Base-by-base conservation (phyloP, 352 stramenopile genomes). In the Phytophthora hibernalis region DNA sequence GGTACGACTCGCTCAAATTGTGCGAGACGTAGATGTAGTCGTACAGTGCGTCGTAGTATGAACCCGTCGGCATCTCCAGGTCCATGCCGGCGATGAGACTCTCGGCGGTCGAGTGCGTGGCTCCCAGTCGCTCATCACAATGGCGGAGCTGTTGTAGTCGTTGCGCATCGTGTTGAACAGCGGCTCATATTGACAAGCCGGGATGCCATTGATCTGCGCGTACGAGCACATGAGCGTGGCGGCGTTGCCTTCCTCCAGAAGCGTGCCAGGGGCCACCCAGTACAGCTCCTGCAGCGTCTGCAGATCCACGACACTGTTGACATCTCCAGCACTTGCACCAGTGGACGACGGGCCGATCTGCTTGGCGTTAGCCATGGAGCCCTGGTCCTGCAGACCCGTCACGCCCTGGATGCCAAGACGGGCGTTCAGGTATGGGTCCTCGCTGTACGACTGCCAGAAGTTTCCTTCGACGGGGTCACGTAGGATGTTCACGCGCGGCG, bases 161-260 rank as follows among this genome's bases (percentile, higher is more conserved):
- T 69, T 44, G 42, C 68, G 68, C 56, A 76, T 52, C 21, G 68
- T 72, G 57, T 76, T 47, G 68, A 69, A 76, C 5, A 76, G 68
- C 44, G 53, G 51, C 42, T 76, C 56, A 42, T 76, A 69, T 52
- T 76, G 62, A 13, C 68, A 76, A 1, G 68, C 68, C 8, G 57
- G 68, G 24, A 76, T 53, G 42, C 68, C 68, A 33, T 76, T 76
- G 15, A 76, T 52, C 42, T 76, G 58, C 20, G 68, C 54, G 63
- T 76, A 76, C 42, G 68, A 76, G 47, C 68, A 76, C 68, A 76
- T 76, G 56, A 76, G 56, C 16, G 68, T 76, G 52, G 68, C 68
- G n/a, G 51, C 63, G 20, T 76, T 70, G 33, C 62, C 68, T 35
- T 76, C 68, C 37, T 76, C 62, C 52, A 76, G 53, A 13, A 76